phyloP scores from a whole-genome alignment of 805 yeast species.

The Metschnikowia amazonensis region DNA sequence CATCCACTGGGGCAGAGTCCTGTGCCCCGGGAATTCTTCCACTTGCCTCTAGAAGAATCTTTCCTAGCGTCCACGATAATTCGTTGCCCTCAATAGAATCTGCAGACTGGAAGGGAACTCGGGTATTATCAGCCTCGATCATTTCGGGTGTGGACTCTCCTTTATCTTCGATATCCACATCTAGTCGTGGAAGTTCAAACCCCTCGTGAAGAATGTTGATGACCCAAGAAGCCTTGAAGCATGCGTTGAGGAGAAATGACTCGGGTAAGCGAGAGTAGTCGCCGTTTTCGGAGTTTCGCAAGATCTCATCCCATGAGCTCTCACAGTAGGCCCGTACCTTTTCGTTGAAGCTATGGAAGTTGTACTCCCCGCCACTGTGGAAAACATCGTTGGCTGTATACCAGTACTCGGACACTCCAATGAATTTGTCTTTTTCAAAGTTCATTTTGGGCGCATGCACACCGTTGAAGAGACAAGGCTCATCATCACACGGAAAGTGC shows the following conservation, averaged over 20 bases:
- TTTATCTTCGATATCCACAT: constrained; percentile 38
- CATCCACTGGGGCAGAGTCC: constrained; percentile 29
- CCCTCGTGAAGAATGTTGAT: constrained; percentile 88
- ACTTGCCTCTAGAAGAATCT: constrained; percentile 77
- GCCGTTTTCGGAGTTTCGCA: constrained; percentile 51
- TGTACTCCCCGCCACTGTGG: constrained; percentile 83
- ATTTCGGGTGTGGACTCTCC: constrained; percentile 9
- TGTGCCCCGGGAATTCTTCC: constrained; percentile 44
- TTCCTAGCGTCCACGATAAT: constrained; percentile 93
- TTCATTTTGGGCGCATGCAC: constrained; percentile 90
- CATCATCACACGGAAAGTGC: constrained; percentile 76
- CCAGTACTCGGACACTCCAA: constrained; percentile 97
- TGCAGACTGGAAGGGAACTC: constrained; percentile 77
- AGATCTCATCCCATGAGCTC: constrained; percentile 59
- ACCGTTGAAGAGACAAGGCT: constrained; percentile 92
- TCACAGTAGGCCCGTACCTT: constrained; percentile 72
- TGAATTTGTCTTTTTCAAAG: constrained; percentile 73
- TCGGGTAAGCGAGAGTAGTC: constrained; percentile 54
- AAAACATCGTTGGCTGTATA: constrained; percentile 92
- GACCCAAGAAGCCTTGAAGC: constrained; percentile 96
- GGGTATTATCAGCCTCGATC: constrained; percentile 28
- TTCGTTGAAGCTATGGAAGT: constrained; percentile 63
- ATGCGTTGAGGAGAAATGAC: constrained; percentile 60
- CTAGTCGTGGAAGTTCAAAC: constrained; percentile 76
- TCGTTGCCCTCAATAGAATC: constrained; percentile 79